phyloP scores from a whole-genome alignment of 108 stramenopile species.

The Schizochytrium sp. region DNA sequence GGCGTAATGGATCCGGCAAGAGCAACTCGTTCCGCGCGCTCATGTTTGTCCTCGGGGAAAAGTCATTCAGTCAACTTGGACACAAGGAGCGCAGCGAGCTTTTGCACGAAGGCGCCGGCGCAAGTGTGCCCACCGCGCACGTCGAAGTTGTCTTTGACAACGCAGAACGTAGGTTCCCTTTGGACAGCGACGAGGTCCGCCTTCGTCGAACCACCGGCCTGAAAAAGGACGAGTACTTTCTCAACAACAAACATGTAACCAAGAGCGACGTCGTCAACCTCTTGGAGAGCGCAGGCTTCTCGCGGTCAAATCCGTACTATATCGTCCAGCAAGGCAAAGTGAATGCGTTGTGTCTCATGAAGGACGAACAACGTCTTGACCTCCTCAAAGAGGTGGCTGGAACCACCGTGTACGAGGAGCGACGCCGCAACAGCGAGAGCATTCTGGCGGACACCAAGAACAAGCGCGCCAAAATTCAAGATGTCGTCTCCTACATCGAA shows the following conservation, averaged over 20 bases:
- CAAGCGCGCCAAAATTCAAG: constrained; percentile 77
- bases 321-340: constrained; percentile 99
- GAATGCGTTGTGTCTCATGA: constrained; percentile 85
- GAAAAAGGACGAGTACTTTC: constrained; percentile 99
- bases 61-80: constrained; percentile 74
- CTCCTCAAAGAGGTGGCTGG: constrained; percentile 92
- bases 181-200: constrained; percentile 68
- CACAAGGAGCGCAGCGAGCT: constrained; percentile 54
- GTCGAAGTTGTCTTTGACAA: constrained; percentile 99
- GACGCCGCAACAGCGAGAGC: constrained; percentile 73
- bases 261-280: constrained; percentile 78
- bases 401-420: constrained; percentile 93
- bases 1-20: constrained; percentile 73
- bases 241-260: constrained; percentile 82
- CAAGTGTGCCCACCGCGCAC: constrained; percentile 75
- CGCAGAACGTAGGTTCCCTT: constrained; percentile 74
- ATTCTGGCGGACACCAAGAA: constrained; percentile 84
- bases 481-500: constrained; percentile 74
- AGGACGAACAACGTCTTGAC: constrained; percentile 75
- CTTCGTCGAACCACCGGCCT: constrained; percentile 88
- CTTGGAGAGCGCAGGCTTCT: constrained; percentile 95
- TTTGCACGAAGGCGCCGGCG: constrained; percentile 80
- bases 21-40: constrained; percentile 91
- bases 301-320: constrained; percentile 95
- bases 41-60: constrained; percentile 81